Evolutionary conservation across 768 basidiomycete genomes (phyloP), one percentile per base, ranked within the genome.

Genomic region (Boletus vinaceobasis): DNA sequence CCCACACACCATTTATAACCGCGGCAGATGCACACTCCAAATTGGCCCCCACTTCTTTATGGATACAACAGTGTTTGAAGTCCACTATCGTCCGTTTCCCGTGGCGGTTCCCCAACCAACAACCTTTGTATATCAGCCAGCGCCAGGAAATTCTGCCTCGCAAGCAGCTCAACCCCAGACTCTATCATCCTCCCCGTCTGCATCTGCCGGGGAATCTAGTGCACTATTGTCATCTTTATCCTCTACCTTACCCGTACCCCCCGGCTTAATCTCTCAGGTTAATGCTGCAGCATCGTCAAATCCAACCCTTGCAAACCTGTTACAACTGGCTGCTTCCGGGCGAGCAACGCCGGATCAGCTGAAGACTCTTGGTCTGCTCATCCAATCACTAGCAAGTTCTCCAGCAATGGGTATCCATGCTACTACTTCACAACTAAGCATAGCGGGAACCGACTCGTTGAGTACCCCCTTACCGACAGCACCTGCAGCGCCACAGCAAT

Each of bases 1-100:
- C 3, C 83, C 86, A 0, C 87, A 90, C 64, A 85, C 80, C 1
- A 79, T 85, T 51, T 81, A 82, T 59, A 76, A 75, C 32, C 76
- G 85, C 35, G 88, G 88, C 43, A 81, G 76, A 64, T 91, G 85
- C 66, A 81, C 86, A 51, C 68, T 93, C 36, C 77, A 82, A 60
- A 82, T 93, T 32, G 90, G 90, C 6, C 90, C 90, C 14, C 88
- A 90, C 67, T 71, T 75, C 27, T 92, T 92, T 62, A 64, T 74
- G 33, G 81, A 85, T 23, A 90, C 88, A 0, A 74, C 79, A 0
- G 74, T 93, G 55, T 90, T 83, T 58, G 88, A 92, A 70, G 86
- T 87, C 9, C 79, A 84, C 63, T 91, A 90, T 69, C 75, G 83
- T 19, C 71, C 77, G 4, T 56, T 68, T n/a, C 67, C 60, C 14